A percentile compares a stretch with the other conserved stretches of the same genome.
phyloP scores from a whole-genome alignment of 345 rosid genomes.

The Hypericum perforatum region DNA sequence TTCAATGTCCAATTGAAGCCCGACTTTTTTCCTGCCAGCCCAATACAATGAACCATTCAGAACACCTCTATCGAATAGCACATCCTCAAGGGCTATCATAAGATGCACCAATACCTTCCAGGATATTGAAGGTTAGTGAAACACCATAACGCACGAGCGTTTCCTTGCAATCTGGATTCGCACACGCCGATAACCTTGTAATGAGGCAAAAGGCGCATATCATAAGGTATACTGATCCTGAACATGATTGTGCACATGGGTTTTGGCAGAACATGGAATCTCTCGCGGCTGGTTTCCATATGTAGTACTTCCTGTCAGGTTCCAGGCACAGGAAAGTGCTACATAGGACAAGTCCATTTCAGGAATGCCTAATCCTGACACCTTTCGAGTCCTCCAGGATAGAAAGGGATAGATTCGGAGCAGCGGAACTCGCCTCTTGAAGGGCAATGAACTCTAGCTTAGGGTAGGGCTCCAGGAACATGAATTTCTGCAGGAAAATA shows the following conservation, averaged over 20 bases:
- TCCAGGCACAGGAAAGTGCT: conserved; percentile 19
- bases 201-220: conserved; percentile 10
- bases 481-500: conserved; percentile 19
- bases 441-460: conserved; percentile 4
- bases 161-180: conserved; percentile 1
- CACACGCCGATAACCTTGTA: conserved; percentile 17
- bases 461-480: not conserved
- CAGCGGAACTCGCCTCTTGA: conserved; percentile 8
- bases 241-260: conserved; percentile 9
- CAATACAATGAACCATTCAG: conserved; percentile 24
- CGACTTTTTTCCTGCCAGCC: conserved; percentile 10
- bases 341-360: conserved; percentile 25
- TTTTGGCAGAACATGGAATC: conserved; percentile 12
- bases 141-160: conserved; percentile 11
- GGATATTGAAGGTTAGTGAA: conserved; percentile 6
- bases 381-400: conserved; percentile 18
- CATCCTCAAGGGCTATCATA: not conserved
- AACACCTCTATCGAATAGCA: conserved; percentile 14
- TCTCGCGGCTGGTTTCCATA: conserved; percentile 20
- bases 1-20: conserved; percentile 13
- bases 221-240: conserved; percentile 15
- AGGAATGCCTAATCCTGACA: conserved; percentile 15
- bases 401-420: conserved; percentile 11
- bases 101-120: conserved; percentile 16
- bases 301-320: conserved; percentile 17